Evolutionary conservation across 768 basidiomycete species (phyloP).

Genomic region (Suillus luteus): DNA sequence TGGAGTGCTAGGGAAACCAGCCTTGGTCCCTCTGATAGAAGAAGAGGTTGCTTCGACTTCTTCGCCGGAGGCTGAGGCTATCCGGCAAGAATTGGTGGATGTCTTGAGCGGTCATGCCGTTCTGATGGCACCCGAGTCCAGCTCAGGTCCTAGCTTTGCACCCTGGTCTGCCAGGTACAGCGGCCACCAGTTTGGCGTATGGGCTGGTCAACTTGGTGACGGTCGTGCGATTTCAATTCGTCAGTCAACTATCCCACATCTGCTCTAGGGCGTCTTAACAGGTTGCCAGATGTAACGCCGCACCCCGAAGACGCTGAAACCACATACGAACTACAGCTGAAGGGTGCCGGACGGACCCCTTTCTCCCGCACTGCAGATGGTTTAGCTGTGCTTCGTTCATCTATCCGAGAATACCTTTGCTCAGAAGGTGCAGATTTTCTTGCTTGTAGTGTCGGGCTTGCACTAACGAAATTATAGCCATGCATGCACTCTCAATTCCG

Average conservation of each 20-base stretch:
- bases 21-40: conserved; percentile 39
- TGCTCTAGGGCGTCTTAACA: conserved; percentile 12
- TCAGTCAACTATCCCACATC: conserved; percentile 32
- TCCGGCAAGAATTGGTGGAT: conserved; percentile 74
- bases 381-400: conserved; percentile 91
- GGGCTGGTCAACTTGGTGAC: conserved; percentile 96
- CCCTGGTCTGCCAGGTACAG: conserved; percentile 91
- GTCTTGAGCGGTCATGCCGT: conserved; percentile 78
- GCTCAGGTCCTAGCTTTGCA: conserved; percentile 33
- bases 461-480: conserved; percentile 52
- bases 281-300: conserved; percentile 67
- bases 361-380: conserved; percentile 94
- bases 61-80: conserved; percentile 38
- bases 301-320: conserved; percentile 58
- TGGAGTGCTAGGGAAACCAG: conserved; percentile 59
- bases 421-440: conserved; percentile 65
- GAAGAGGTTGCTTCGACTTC: conserved; percentile 30
- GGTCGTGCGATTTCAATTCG: conserved; percentile 91
- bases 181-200: conserved; percentile 86
- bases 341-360: conserved; percentile 92
- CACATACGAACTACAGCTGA: conserved; percentile 87
- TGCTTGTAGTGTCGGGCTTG: neutral
- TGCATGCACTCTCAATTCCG: conserved; percentile 82
- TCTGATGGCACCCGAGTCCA: conserved; percentile 51
- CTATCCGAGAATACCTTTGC: conserved; percentile 90